Evolutionary conservation across 2,329 filamentous ascomycete genomes (phyloP), one percentile per base, ranked within the genome.

Genomic region (Sclerotinia glacialis): DNA sequence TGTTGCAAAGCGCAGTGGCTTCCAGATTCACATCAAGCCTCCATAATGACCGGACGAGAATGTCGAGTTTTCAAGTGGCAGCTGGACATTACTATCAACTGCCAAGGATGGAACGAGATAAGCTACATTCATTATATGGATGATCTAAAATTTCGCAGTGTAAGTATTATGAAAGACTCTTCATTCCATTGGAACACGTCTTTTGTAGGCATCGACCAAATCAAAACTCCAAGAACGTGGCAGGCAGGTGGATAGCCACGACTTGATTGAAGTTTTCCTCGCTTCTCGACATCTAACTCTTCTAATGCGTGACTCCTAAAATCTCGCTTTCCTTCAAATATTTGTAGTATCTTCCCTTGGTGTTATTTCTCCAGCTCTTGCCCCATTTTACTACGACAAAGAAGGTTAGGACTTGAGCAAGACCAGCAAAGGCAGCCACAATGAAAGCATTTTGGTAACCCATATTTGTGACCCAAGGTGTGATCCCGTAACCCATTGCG

Each of bases 401-500:
- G 71, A 80, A 78, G 18, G 77, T 78, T 40, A 79, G 71, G 28
- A 79, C 76, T 56, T 78, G 77, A 6, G 74, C 77, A 65, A 81
- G 68, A 0, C 75, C 77, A 26, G 68, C 70, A 70, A 67, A 80
- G 68, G 80, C 79, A 0, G 79, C 80, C 3, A 77, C 74, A 14
- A 80, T 77, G 50, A 82, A 82, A 5, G 79, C 78, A 66, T 81
- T 80, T 52, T 80, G 78, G 37, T 78, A 76, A 0, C 80, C 80
- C 59, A 80, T 72, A 6, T 77, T 71, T 6, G 74, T 77, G 2
- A 81, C 72, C 80, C 80, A 82, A 0, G 80, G 80, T 0, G 80
- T 82, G 37, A 82, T 78, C 21, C 83, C 83, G 71, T 86, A 85
- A 37, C 78, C 77, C 40, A 83, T 77, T 7, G 80, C 81, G 70